Percentiles rank a stretch among this genome's conserved stretches.
Evolutionary conservation across 2,329 filamentous ascomycete species (phyloP).

Genomic region (Colletotrichum tanaceti): DNA sequence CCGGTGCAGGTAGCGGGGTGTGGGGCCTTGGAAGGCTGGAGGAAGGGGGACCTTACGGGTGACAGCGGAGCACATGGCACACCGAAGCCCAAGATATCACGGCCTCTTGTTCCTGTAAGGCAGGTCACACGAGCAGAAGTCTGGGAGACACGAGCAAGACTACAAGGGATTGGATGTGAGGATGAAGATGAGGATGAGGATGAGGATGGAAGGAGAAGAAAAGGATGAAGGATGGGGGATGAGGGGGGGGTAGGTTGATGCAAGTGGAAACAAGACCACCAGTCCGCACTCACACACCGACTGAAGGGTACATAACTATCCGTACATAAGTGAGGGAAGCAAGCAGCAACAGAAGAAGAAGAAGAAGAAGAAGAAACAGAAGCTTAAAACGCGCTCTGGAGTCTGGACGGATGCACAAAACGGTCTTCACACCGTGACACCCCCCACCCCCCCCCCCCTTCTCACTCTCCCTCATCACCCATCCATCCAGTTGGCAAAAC

Average conservation of each 20-base stretch:
- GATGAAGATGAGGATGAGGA: neutral
- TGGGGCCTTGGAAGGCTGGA: constrained; percentile 36
- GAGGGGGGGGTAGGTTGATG: constrained; percentile 7
- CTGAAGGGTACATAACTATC: neutral
- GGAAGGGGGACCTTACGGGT: constrained; percentile 32
- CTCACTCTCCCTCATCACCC: neutral
- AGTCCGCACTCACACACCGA: constrained; percentile 22
- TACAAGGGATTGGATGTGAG: neutral
- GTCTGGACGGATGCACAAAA: constrained; percentile 35
- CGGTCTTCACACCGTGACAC: constrained; percentile 21
- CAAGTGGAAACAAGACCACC: constrained; percentile 13
- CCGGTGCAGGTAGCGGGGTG: constrained; percentile 37
- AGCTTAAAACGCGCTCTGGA: constrained; percentile 38
- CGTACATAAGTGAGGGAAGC: constrained; percentile 10
- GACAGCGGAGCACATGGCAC: constrained; percentile 38
- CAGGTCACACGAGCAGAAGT: constrained; percentile 35
- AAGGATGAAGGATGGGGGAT: neutral
- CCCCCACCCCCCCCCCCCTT: no score
- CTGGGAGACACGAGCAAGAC: constrained; percentile 5
- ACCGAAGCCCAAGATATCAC: constrained; percentile 37
- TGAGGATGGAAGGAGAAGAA: neutral
- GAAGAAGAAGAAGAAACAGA: constrained; percentile 14
- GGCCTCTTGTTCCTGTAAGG: constrained; percentile 16
- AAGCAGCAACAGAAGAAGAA: neutral
- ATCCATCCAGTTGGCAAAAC: constrained; percentile 25